Evolutionary conservation across 1,284 basidiomycete genomes (phyloP).

Genomic region (Boletus semigastroideus): DNA sequence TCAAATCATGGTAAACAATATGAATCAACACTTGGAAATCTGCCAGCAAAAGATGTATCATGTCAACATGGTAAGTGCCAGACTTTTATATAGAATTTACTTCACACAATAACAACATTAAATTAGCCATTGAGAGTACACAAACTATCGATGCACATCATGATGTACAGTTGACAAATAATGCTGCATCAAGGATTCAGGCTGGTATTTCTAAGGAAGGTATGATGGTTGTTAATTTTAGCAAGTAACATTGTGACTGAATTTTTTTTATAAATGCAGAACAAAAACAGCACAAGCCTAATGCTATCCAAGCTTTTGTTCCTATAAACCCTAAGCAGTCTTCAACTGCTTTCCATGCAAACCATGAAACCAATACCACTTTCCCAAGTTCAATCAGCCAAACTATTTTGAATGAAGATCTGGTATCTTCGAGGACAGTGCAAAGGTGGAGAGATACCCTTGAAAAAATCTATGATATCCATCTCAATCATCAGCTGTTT

Average conservation of each 20-base stretch:
- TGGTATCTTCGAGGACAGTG: neutral
- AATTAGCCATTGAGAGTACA: neutral
- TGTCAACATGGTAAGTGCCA: neutral
- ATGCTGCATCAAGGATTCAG: neutral
- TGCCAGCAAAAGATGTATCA: neutral
- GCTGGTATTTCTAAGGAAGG: neutral
- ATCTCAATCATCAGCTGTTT: slow-evolving; percentile 10
- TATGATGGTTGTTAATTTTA: neutral
- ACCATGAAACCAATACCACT: neutral
- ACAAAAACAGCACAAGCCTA: neutral
- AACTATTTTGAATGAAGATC: neutral
- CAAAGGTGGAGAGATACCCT: slow-evolving; percentile 16
- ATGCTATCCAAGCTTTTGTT: neutral
- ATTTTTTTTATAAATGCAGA: neutral
- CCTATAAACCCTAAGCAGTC: too few relatives aligned
- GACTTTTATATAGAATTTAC: neutral
- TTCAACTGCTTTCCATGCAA: neutral
- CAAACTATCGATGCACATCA: neutral
- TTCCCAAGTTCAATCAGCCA: neutral
- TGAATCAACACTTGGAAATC: neutral
- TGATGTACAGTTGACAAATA: neutral
- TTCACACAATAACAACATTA: neutral
- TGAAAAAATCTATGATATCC: neutral
- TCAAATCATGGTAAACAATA: neutral
- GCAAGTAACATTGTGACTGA: neutral